Percentiles rank a stretch among this genome's conserved stretches.
These are phyloP conservation scores for Suillus discolor DNA, from an alignment of 768 basidiomycete species.

Conservation along the genomic window DNA sequence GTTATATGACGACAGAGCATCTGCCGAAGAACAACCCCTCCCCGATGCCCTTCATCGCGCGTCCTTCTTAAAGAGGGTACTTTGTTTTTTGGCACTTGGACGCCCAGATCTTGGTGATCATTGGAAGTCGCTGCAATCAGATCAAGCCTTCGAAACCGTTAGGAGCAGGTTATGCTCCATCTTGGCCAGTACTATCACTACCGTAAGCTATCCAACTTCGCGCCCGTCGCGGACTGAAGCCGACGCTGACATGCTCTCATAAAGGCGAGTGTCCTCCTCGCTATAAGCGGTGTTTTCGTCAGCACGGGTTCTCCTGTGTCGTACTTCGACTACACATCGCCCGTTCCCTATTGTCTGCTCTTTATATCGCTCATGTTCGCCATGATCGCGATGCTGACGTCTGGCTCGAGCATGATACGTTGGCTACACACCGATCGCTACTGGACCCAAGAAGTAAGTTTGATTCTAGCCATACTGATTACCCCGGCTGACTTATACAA, in stretches of 20 bases:
- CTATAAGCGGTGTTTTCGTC: background rate
- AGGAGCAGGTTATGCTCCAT: background rate
- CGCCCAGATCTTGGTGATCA: background rate
- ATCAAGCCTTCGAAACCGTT: background rate
- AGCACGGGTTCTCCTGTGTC: background rate
- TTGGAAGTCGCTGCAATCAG: background rate
- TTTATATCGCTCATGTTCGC: background rate
- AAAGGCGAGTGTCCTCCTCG: background rate
- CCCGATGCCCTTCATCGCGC: background rate
- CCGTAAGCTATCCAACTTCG: background rate
- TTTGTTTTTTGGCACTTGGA: background rate
- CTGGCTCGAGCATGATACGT: background rate
- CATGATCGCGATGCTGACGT: background rate
- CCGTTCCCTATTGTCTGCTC: background rate
- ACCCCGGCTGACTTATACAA: background rate
- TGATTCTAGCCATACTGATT: fast-evolving
- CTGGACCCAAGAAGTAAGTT: background rate
- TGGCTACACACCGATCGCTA: background rate
- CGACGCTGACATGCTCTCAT: background rate
- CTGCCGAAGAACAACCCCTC: background rate
- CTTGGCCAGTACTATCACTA: background rate
- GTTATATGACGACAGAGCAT: background rate
- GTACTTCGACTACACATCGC: background rate
- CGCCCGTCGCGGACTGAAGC: background rate
- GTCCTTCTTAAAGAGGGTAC: background rate